Base-by-base conservation (phyloP, 2,329 filamentous ascomycete genomes). In the Ampelomyces quisqualis region DNA sequence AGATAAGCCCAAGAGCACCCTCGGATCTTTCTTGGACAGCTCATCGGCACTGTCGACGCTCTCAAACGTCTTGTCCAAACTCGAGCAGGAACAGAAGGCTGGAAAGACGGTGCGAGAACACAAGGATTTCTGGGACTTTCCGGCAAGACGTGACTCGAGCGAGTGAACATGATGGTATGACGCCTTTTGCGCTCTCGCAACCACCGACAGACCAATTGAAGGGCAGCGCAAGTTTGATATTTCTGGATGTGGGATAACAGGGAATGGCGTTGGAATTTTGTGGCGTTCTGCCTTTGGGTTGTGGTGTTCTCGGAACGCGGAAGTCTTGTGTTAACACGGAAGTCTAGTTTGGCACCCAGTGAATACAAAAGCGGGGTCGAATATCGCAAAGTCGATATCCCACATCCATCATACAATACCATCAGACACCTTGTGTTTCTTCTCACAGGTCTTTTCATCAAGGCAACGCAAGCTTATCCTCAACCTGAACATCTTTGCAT, bases 241-340 rank as follows among this genome's bases (percentile, higher is more conserved):
- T 9, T 13, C n/a, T 14, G 11, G 13, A n/a, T 20, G 13, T 14
- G 19, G 30, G n/a, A 3, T 17, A 7, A 10, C 11, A 24, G 18
- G 32, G 32, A 34, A 10, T 34, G n/a, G 8, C 5, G 14, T 13
- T 11, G 26, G 21, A 7, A 26, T 15, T 15, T 13, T 26, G 32
- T 34, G 32, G 32, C 32, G 32, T 15, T 11, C 8, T 6, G 21
- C n/a, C 15, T 23, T 11, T 22, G 32, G 32, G 14, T 15, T 15
- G 20, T 22, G 32, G 18, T 34, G 18, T 11, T 21, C 32, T 34
- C 32, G 34, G 34, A 29, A 20, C 31, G 31, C 20, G 18, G n/a
- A 23, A 22, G n/a, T 23, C 17, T 14, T 24, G 34, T 37, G 34
- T 11, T 15, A 13, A 20, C 34, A 24, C 34, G 34, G n/a, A 8